A percentile compares a stretch with the other conserved stretches of the same genome.
phyloP scores from a whole-genome alignment of 2,329 filamentous ascomycete species.

The Dactylellina leptospora region DNA sequence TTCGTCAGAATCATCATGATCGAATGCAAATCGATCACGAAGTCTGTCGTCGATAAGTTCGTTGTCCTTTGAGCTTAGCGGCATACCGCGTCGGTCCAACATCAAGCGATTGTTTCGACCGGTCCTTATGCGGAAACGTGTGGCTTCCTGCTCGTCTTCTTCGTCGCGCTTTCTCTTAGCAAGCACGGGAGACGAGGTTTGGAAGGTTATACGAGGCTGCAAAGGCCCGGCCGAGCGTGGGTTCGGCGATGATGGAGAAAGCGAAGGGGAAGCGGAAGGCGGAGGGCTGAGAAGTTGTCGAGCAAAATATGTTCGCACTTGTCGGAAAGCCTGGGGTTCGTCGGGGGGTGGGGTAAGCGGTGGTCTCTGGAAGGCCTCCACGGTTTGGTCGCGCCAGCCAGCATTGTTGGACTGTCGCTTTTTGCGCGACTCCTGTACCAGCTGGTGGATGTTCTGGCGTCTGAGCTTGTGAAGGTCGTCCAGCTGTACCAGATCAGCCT shows the following conservation, averaged over 20 bases:
- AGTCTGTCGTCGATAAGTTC: conserved; percentile 47
- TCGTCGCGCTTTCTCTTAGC: conserved; percentile 51
- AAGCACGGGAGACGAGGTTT: conserved; percentile 33
- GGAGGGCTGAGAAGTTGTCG: conserved; percentile 41
- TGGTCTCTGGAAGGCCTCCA: conserved; percentile 37
- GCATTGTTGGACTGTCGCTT: conserved; percentile 43
- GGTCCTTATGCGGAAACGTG: conserved; percentile 43
- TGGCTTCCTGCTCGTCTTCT: conserved; percentile 25
- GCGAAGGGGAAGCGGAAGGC: conserved; percentile 40
- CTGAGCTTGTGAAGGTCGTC: conserved; percentile 47
- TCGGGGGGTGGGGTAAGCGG: conserved; percentile 33
- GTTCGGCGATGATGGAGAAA: conserved; percentile 44
- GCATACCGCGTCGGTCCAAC: conserved; percentile 42
- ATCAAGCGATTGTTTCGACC: conserved; percentile 30
- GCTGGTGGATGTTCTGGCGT: conserved; percentile 35
- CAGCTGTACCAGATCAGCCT: conserved; percentile 56
- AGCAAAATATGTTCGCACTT: conserved; percentile 47
- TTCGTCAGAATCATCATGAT: conserved; percentile 49
- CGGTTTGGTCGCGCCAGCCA: conserved; percentile 48
- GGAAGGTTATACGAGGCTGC: conserved; percentile 49
- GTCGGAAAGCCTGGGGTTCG: conserved; percentile 25
- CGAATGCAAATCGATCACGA: conserved; percentile 44
- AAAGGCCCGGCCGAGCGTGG: conserved; percentile 21
- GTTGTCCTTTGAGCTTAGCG: conserved; percentile 30
- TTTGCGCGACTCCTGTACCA: conserved; percentile 26